Evolutionary conservation across 2,329 filamentous ascomycete genomes (phyloP).

Genomic region (Colletotrichum melonis): DNA sequence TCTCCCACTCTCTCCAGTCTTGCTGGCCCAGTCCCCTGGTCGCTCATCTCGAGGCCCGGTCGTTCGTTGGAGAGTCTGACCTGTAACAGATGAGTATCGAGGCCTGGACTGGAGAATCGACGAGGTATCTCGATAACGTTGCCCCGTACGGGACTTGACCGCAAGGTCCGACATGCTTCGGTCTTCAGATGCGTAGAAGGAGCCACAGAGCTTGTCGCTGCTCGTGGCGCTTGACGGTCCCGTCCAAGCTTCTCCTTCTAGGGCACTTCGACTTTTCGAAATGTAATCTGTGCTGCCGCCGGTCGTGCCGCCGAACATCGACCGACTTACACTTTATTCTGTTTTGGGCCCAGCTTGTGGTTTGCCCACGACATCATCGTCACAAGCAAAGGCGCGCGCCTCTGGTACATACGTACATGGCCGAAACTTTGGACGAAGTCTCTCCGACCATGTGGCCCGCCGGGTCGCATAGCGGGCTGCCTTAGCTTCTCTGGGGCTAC

Average conservation of each 20-base stretch:
- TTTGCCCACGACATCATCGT: conserved; percentile 30
- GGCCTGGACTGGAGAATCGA: not conserved
- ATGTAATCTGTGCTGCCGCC: conserved; percentile 17
- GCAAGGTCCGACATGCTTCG: not conserved
- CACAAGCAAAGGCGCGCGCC: conserved; percentile 36
- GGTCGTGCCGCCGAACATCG: conserved; percentile 20
- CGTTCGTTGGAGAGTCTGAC: not conserved
- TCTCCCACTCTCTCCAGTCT: conserved; percentile 41
- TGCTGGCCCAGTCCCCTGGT: not conserved
- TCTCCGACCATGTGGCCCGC: conserved; percentile 32
- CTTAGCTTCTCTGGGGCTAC: conserved; percentile 32
- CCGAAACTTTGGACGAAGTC: conserved; percentile 30
- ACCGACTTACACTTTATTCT: conserved; percentile 24
- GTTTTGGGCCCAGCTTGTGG: not conserved
- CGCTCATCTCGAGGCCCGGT: not conserved
- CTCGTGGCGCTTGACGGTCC: not conserved
- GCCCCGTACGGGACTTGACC: not conserved
- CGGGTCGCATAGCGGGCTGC: conserved; percentile 30
- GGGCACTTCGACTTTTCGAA: not conserved
- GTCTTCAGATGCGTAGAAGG: not conserved
- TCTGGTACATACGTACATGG: conserved; percentile 31
- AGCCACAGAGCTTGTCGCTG: not conserved
- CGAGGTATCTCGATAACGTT: conserved; percentile 2
- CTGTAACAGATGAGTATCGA: conserved; percentile 1
- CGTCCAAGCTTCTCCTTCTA: not conserved